Evolutionary conservation across 805 yeast genomes (phyloP), one percentile per base, ranked within the genome.

Genomic region (Saturnispora quitensis): DNA sequence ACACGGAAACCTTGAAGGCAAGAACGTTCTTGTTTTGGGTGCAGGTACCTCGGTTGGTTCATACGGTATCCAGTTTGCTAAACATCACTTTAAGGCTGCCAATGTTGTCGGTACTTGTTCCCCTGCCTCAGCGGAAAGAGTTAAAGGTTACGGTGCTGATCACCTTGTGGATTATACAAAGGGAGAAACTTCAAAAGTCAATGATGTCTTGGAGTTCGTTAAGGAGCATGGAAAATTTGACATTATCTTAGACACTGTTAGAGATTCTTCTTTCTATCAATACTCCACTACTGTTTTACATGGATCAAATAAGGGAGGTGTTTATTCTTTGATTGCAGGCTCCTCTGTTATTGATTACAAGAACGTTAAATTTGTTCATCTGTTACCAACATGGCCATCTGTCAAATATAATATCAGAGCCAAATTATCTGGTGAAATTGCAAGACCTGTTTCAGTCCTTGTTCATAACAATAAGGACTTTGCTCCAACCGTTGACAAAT

Each of bases 41-140:
- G 91, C 85, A 25, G 82, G 86, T 8, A 81, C 95, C 1, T 68
- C 82, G 13, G 89, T 84, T 15, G 89, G 90, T 22, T 62, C 73
- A 28, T 73, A 71, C 53, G 71, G 75, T 4, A 68, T 79, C 35
- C 86, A 82, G 63, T 63, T 85, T 40, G 78, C 83, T 9, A 82
- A 77, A 62, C 63, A 73, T 40, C 62, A 67, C 45, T 70, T 70
- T 51, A 66, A 72, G 2, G 78, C 80, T 8, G 67, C 68, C 25
- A 73, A 73, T 12, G 76, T 87, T 22, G 82, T 78, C 60, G 80
- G 84, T 3, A 64, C 74, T 0, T 62, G 68, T 9, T 76, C 87
- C 12, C 61, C 66, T 40, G 60, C 62, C 9, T 59, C 66, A 2
- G 58, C 74, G 13, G 56, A 53, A n/a, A 52, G 51, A 27, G 55